Conservation (phyloP, 306 rosid genomes). For the Pachyrhizus erosus region DNA sequence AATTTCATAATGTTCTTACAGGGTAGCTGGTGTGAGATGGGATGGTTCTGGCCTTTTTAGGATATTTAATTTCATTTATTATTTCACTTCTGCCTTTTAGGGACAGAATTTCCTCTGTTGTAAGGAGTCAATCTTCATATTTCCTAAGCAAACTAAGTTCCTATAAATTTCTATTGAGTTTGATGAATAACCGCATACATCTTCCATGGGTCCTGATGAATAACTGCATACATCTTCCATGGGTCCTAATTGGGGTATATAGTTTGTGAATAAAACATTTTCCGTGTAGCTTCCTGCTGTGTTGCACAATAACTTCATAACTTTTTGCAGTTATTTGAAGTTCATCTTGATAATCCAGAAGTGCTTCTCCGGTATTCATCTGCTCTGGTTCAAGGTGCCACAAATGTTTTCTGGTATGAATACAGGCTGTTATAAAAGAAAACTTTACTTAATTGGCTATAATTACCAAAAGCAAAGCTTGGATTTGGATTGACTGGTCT, state of each 20-base stretch:
- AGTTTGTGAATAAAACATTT: conserved; percentile 25
- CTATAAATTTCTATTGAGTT: conserved; percentile 8
- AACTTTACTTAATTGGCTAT: conserved; percentile 8
- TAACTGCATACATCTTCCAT: conserved; percentile 11
- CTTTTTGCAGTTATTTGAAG: conserved; percentile 86
- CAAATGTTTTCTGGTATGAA: conserved; percentile 95
- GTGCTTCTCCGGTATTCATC: conserved; percentile 96
- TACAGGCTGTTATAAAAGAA: neutral
- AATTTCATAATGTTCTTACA: conserved; percentile 12
- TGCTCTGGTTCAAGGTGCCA: conserved; percentile 98
- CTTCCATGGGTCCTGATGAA: neutral
- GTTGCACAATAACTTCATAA: conserved; percentile 35
- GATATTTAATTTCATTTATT: conserved; percentile 22
- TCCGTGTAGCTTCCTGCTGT: conserved; percentile 20
- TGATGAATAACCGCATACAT: conserved; percentile 4
- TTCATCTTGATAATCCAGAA: conserved; percentile 77
- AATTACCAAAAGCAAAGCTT: conserved; percentile 11
- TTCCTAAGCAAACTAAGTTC: neutral
- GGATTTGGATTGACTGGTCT: conserved; percentile 31
- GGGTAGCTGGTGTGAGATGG: conserved; percentile 7
- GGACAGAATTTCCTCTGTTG: neutral
- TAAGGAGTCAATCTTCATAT: conserved; percentile 13
- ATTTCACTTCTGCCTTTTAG: neutral
- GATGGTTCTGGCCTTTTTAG: conserved; percentile 18
- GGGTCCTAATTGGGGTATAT: conserved; percentile 6